Percentiles rank a stretch among this genome's conserved stretches.
Conservation (phyloP, 1,139 yeast genomes). For the Suhomyces chickasaworum region DNA sequence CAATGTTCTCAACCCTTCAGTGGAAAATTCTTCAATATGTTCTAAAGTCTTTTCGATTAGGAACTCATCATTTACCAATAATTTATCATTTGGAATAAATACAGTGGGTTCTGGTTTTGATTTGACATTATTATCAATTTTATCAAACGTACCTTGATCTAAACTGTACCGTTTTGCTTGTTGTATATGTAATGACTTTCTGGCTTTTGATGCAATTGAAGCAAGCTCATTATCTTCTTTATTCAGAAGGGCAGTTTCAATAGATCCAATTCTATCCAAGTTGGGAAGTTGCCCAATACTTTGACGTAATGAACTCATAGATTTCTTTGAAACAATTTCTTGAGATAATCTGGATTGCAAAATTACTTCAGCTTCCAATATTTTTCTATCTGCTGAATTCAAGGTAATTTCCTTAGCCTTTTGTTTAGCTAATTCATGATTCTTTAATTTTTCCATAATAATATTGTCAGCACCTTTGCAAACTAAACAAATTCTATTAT, state of each 20-base stretch:
- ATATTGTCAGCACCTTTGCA: conserved; percentile 97
- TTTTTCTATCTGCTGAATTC: conserved; percentile 64
- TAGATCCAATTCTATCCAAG: conserved; percentile 33
- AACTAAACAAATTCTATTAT: conserved; percentile 71
- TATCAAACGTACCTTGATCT: conserved; percentile 18
- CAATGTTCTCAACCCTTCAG: conserved; percentile 90
- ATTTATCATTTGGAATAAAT: conserved; percentile 57
- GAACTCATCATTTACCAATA: conserved; percentile 74
- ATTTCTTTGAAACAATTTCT: conserved; percentile 32
- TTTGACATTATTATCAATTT: neutral
- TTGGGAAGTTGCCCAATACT: conserved; percentile 22
- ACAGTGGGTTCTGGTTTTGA: neutral
- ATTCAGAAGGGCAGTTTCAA: conserved; percentile 59
- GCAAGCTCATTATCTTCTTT: conserved; percentile 59
- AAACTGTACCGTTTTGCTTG: conserved; percentile 59
- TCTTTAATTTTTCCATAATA: conserved; percentile 72
- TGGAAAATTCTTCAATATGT: conserved; percentile 90
- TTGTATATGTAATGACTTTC: conserved; percentile 64
- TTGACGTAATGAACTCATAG: conserved; percentile 36
- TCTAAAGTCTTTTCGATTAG: conserved; percentile 81
- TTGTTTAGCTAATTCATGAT: conserved; percentile 56
- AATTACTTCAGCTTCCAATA: conserved; percentile 79
- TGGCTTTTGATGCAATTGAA: conserved; percentile 58
- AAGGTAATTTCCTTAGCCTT: conserved; percentile 67
- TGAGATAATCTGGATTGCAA: conserved; percentile 50